A percentile compares a stretch with the other conserved stretches of the same genome.
These are phyloP conservation scores for Sanguinoderma infundibulare DNA, from an alignment of 1,284 basidiomycete genomes.

Conservation along the genomic window DNA sequence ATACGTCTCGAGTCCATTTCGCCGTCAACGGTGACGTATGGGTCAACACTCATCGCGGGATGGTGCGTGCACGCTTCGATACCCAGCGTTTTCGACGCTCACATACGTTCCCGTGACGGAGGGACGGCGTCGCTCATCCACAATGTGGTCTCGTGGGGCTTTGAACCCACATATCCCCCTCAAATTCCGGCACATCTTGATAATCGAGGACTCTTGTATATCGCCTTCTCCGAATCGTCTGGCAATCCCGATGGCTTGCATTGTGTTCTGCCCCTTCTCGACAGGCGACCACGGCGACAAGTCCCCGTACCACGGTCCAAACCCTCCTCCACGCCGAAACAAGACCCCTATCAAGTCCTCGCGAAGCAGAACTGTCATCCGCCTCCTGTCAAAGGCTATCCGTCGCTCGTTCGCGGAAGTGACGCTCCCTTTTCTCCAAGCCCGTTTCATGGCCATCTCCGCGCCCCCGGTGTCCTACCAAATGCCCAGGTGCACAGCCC, in stretches of 20 bases:
- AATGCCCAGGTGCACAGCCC: not conserved
- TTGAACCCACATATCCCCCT: no score
- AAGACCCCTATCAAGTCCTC: not conserved
- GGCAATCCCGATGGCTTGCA: not conserved
- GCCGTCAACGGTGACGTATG: no score
- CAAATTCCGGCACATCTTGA: not conserved
- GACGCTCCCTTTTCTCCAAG: not conserved
- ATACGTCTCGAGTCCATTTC: no score
- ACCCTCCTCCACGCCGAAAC: not conserved
- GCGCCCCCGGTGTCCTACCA: slow-evolving; percentile 4
- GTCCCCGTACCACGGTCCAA: not conserved
- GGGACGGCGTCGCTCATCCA: no score
- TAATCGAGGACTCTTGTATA: not conserved
- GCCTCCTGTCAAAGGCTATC: not conserved
- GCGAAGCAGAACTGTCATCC: not conserved
- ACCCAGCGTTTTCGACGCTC: no score
- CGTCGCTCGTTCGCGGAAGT: not conserved
- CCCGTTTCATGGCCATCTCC: not conserved
- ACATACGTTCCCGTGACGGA: no score
- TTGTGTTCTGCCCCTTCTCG: no score
- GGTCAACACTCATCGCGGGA: not conserved
- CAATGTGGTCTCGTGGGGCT: not conserved
- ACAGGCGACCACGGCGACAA: no score
- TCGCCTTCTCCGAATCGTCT: not conserved
- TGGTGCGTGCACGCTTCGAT: no score